phyloP scores from a whole-genome alignment of 2,329 filamentous ascomycete species.

The Domatiomyces globalis region DNA sequence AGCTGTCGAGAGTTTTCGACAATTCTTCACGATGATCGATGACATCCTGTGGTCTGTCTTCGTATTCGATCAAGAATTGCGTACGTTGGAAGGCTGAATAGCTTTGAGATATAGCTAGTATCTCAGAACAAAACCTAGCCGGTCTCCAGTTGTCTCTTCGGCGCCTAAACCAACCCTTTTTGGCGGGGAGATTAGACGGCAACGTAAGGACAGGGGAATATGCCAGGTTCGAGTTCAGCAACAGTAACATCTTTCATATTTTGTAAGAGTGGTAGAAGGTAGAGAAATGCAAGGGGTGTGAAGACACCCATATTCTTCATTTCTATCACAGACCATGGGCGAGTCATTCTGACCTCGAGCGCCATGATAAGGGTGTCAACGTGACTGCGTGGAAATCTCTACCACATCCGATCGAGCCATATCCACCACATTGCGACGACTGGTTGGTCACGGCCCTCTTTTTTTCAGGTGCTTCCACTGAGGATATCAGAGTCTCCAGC shows the following conservation, averaged over 20 bases:
- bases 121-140: no score
- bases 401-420: neutral
- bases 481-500: conserved; percentile 98
- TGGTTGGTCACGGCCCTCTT: neutral
- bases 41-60: no score
- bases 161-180: no score
- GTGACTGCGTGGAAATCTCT: neutral
- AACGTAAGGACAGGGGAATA: no score
- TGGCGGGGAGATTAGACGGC: no score
- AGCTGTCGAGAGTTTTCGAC: no score
- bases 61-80: no score
- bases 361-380: neutral
- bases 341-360: neutral
- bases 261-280: neutral
- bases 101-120: no score
- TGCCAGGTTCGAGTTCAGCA: no score
- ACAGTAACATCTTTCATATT: neutral
- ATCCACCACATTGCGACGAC: neutral
- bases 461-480: conserved; percentile 30
- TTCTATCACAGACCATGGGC: neutral
- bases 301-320: neutral
- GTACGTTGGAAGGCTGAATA: no score
- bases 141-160: no score
- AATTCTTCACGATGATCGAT: no score
- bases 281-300: neutral